These are phyloP conservation scores for Arthrobotrys musiformis DNA, from an alignment of 2,329 filamentous ascomycete species.

Conservation along the genomic window DNA sequence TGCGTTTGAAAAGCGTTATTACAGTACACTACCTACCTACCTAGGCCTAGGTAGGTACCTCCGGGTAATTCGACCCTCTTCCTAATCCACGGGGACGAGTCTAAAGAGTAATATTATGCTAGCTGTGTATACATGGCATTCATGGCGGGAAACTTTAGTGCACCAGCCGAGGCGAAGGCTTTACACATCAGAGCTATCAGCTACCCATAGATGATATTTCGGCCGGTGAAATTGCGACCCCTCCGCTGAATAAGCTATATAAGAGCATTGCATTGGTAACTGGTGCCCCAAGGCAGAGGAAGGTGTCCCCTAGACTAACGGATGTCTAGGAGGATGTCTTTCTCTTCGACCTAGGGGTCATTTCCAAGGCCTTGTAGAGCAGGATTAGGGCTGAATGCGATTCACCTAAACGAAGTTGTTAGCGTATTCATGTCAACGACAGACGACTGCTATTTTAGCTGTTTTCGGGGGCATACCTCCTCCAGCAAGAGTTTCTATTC, in stretches of 20 bases:
- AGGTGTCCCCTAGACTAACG: background rate
- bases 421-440: background rate
- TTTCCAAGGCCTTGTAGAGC: conserved; percentile 76
- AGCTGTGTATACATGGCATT: too few species aligned
- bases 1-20: too few species aligned
- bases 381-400: conserved; percentile 84
- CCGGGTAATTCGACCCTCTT: too few species aligned
- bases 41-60: too few species aligned
- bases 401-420: conserved; percentile 67
- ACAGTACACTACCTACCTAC: too few species aligned
- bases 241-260: background rate
- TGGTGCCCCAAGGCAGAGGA: too few species aligned
- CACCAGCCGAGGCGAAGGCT: too few species aligned
- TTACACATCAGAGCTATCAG: too few species aligned
- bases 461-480: conserved; percentile 71
- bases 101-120: too few species aligned
- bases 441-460: background rate
- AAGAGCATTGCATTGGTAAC: background rate
- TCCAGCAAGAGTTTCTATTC: conserved; percentile 88
- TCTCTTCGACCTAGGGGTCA: conserved; percentile 31
- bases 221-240: background rate
- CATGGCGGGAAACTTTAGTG: too few species aligned
- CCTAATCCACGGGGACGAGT: too few species aligned
- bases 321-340: background rate
- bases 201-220: background rate